phyloP scores from a whole-genome alignment of 805 yeast genomes.

The Metschnikowia bowlesiae region DNA sequence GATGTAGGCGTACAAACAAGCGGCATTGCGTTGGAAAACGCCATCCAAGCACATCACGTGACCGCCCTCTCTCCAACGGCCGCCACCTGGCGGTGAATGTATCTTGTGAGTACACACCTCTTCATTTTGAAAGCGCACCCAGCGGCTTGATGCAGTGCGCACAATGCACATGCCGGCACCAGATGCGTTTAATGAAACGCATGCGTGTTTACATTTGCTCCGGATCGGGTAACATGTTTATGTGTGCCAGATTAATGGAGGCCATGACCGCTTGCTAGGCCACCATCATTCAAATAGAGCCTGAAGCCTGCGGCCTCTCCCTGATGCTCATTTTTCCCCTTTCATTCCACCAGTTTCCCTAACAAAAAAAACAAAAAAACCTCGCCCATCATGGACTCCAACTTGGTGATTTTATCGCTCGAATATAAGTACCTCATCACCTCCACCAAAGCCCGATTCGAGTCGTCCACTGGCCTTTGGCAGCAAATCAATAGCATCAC shows the following conservation, averaged over 20 bases:
- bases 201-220: slow-evolving; percentile 4
- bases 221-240: slow-evolving; percentile 4
- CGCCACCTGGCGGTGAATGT: not conserved
- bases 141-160: not conserved
- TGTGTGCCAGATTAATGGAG: not conserved
- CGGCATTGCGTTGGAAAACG: not conserved
- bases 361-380: not conserved
- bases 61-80: not conserved
- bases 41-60: not conserved
- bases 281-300: not conserved
- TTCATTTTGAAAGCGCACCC: not conserved
- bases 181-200: slow-evolving; percentile 1
- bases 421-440: slow-evolving; percentile 26
- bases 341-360: not conserved
- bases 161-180: not conserved
- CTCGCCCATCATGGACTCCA: slow-evolving; percentile 12
- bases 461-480: slow-evolving; percentile 36
- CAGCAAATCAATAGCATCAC: slow-evolving; percentile 16
- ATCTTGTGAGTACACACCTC: not conserved
- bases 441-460: slow-evolving; percentile 18
- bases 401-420: slow-evolving; percentile 23
- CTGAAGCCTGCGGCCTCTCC: not conserved
- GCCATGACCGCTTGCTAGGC: not conserved
- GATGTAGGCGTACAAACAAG: not conserved
- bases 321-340: not conserved